Percentiles rank a stretch among this genome's conserved stretches.
Evolutionary conservation across 2,329 filamentous ascomycete genomes (phyloP).

Genomic region (Sarocladiaceae sp.): DNA sequence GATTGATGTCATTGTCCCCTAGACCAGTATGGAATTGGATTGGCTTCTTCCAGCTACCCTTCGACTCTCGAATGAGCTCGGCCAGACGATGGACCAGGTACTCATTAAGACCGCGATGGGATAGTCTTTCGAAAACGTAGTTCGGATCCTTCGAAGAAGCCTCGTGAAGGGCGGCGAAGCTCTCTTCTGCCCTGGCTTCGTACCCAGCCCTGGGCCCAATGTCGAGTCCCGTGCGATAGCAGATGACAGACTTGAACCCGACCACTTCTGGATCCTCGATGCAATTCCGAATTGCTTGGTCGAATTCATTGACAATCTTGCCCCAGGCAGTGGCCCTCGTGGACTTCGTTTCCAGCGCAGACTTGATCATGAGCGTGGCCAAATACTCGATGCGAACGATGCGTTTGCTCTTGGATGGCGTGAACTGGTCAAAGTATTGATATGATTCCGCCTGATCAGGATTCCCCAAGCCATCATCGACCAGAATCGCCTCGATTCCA

Average conservation of each 20-base stretch:
- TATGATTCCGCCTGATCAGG: constrained; percentile 51
- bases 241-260: constrained; percentile 78
- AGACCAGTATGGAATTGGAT: constrained; percentile 80
- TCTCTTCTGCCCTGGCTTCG: constrained; percentile 32
- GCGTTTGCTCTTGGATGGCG: constrained; percentile 56
- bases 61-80: constrained; percentile 44
- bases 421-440: constrained; percentile 60
- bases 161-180: constrained; percentile 31
- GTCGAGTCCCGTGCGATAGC: constrained; percentile 69
- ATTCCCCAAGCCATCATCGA: constrained; percentile 68
- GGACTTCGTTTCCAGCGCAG: constrained; percentile 25
- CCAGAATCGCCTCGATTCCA: constrained; percentile 66
- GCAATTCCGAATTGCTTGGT: constrained; percentile 43
- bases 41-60: constrained; percentile 52
- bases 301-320: constrained; percentile 29
- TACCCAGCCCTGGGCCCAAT: constrained; percentile 39
- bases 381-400: constrained; percentile 76
- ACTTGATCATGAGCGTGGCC: constrained; percentile 49
- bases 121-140: constrained; percentile 42
- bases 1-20: constrained; percentile 70
- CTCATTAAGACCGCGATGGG: constrained; percentile 61
- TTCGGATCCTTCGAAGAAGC: constrained; percentile 14
- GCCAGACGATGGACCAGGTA: constrained; percentile 61
- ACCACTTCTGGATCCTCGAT: constrained; percentile 60
- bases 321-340: constrained; percentile 20